Conservation (phyloP, 2,329 filamentous ascomycete species). For the Fusarium sp. region DNA sequence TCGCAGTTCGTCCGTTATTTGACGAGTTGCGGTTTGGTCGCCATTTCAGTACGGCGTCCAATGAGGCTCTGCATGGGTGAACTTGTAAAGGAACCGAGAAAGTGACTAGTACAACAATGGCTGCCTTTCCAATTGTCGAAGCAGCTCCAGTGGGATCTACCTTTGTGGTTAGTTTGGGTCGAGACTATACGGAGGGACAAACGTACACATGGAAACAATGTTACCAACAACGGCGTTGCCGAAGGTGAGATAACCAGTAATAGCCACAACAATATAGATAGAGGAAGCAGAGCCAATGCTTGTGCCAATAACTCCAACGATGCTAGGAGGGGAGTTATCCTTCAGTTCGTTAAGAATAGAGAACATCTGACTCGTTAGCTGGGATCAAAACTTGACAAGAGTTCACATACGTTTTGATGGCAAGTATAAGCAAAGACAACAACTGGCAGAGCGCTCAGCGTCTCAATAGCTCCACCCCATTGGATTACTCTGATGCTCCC, state of each 20-base stretch:
- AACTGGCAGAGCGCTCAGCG: conserved; percentile 88
- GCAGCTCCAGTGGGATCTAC: conserved; percentile 64
- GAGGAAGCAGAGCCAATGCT: conserved; percentile 90
- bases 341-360: conserved; percentile 96
- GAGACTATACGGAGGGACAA: background rate
- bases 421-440: conserved; percentile 99
- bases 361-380: conserved; percentile 78
- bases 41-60: conserved; percentile 96
- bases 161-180: conserved; percentile 37
- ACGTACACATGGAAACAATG: conserved; percentile 90
- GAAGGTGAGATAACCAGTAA: conserved; percentile 96
- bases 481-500: conserved; percentile 79
- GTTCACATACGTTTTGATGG: conserved; percentile 84
- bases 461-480: conserved; percentile 82
- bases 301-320: conserved; percentile 80
- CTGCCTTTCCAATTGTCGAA: conserved; percentile 92
- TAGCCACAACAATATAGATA: conserved; percentile 90
- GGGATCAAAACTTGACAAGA: background rate
- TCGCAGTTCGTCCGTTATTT: conserved; percentile 53
- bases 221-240: conserved; percentile 91
- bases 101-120: conserved; percentile 94
- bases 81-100: conserved; percentile 97
- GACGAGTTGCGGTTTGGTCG: conserved; percentile 67
- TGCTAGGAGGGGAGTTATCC: conserved; percentile 79
- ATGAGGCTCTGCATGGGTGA: conserved; percentile 93